Base-by-base conservation (phyloP, 192 early-diverging fungal genomes). In the Coemansia sp. region DNA sequence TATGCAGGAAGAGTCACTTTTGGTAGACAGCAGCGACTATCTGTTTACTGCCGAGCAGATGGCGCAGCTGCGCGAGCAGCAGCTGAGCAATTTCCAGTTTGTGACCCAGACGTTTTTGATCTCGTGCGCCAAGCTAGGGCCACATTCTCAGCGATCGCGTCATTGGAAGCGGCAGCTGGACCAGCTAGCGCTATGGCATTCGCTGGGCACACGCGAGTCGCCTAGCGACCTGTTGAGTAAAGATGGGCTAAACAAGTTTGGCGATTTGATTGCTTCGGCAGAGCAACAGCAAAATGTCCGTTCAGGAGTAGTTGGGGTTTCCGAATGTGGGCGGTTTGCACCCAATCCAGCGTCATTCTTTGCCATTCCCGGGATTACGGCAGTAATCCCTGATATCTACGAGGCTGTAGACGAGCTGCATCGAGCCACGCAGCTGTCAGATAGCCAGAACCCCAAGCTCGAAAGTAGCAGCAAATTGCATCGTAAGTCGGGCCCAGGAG, bases 141-240 rank as follows among this genome's bases (percentile, higher is more conserved):
- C 68, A 1, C 61, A 72, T 38, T 50, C 50, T 0, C 13, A 33
- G 55, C 54, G 52, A 5, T 53, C 80, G 18, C 55, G 65, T 18
- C 77, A 79, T 36, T 82, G 80, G 80, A 63, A 72, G 51, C 23
- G 47, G 20, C 80, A 82, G 62, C 61, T 82, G 46, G 73, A 80
- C 52, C 54, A 59, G 45, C 61, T 80, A 18, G 60, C 61, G 40
- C 49, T 70, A 56, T 68, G 61, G 60, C 68, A 80, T 19, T 70
- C 65, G 54, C 45, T 72, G 44, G 77, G 65, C n/a, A 72, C 61
- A 12, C 61, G 64, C 14, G 65, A 68, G 65, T 55, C 70, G 43
- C 61, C 66, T 3, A 53, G 53, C 30, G 58, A 59, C 16, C 50
- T 77, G 49, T 45, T 75, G 35, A 75, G 65, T 37, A 49, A 42